These are phyloP conservation scores for Boletus smithii DNA, from an alignment of 1,284 basidiomycete genomes.

Conservation along the genomic window DNA sequence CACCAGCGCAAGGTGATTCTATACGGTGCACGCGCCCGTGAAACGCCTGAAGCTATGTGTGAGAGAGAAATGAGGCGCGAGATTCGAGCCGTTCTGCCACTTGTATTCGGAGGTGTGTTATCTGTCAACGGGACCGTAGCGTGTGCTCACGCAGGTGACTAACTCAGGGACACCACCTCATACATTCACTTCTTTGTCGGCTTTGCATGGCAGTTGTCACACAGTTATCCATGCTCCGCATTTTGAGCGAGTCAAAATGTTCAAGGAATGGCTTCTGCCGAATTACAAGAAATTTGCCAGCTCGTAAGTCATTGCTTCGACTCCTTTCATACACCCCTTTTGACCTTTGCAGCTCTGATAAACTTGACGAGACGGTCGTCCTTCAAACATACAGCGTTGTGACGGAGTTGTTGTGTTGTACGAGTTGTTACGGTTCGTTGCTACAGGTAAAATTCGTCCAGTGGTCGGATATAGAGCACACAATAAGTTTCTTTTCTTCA, in stretches of 20 bases:
- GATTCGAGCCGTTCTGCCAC: constrained; percentile 60
- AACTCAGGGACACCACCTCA: constrained; percentile 31
- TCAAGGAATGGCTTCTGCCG: constrained; percentile 69
- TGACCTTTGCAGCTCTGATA: constrained; percentile 22
- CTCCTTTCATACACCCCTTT: not conserved
- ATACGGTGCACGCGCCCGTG: constrained; percentile 62
- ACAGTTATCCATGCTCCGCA: constrained; percentile 52
- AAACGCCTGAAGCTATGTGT: constrained; percentile 63
- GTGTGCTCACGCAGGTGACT: not conserved
- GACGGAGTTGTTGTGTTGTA: constrained; percentile 56
- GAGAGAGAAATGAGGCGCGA: constrained; percentile 68
- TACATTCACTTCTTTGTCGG: constrained; percentile 36
- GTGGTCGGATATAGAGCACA: not conserved
- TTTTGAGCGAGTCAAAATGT: constrained; percentile 66
- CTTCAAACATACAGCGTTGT: constrained; percentile 55
- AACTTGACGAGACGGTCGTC: constrained; percentile 31
- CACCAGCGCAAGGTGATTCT: constrained; percentile 66
- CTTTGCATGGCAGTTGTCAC: constrained; percentile 43
- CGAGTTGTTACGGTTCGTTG: constrained; percentile 62
- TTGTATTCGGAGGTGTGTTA: constrained; percentile 61
- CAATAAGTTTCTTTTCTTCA: constrained; percentile 29
- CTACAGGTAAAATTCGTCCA: constrained; percentile 51
- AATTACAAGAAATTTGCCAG: constrained; percentile 51
- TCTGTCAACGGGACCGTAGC: not conserved
- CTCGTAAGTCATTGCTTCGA: constrained; percentile 28